Percentiles rank a stretch among this genome's conserved stretches.
Evolutionary conservation across 495 filamentous ascomycete species (phyloP).

Genomic region (Physcia stellaris): DNA sequence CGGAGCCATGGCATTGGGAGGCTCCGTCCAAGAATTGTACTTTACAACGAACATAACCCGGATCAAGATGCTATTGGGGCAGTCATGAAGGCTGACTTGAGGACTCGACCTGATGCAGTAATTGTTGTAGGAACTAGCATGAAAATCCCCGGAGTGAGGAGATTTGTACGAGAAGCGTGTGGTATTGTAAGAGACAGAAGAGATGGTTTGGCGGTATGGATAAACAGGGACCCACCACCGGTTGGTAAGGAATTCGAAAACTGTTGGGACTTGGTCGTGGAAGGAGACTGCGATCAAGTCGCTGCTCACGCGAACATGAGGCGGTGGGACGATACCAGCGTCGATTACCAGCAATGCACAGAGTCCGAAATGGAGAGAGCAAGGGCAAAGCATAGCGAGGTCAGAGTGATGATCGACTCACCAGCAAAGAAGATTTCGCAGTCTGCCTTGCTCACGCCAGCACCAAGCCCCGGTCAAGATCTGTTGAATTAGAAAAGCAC

Average conservation of each 20-base stretch:
- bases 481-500: constrained; percentile 25
- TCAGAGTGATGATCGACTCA: constrained; percentile 30
- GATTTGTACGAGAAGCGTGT: constrained; percentile 85
- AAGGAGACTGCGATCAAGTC: constrained; percentile 77
- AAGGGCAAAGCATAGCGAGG: constrained; percentile 17
- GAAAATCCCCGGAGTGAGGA: constrained; percentile 83
- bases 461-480: constrained; percentile 41
- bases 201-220: constrained; percentile 88
- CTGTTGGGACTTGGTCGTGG: constrained; percentile 82
- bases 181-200: constrained; percentile 59
- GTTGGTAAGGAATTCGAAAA: constrained; percentile 72
- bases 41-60: constrained; percentile 95
- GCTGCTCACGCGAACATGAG: constrained; percentile 61
- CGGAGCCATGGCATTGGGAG: constrained; percentile 88
- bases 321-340: constrained; percentile 54
- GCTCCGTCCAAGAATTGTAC: constrained; percentile 80
- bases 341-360: constrained; percentile 31
- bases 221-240: constrained; percentile 78
- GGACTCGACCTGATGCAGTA: constrained; percentile 73
- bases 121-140: constrained; percentile 91
- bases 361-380: constrained; percentile 27
- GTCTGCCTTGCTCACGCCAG: constrained; percentile 46
- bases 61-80: constrained; percentile 92
- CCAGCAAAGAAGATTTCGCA: constrained; percentile 20
- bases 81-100: constrained; percentile 71